A percentile compares a stretch with the other conserved stretches of the same genome.
Conservation (phyloP, 805 yeast genomes). For the Cyberlindnera misumaiensis region DNA sequence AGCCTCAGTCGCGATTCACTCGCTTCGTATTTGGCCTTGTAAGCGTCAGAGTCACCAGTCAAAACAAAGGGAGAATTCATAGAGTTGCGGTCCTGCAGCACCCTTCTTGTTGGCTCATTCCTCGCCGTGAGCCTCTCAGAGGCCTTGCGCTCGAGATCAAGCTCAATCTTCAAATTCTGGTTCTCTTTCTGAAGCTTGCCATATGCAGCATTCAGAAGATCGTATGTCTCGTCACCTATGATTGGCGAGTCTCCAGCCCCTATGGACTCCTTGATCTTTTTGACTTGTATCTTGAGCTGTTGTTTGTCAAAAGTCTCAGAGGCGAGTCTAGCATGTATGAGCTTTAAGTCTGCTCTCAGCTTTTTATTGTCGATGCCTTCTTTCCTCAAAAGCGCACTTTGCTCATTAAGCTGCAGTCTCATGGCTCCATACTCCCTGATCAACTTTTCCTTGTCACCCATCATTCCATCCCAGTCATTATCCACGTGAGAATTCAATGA, state of each 20-base stretch:
- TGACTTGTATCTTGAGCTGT: slow-evolving; percentile 36
- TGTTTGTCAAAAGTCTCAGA: slow-evolving; percentile 57
- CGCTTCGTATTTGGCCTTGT: slow-evolving; percentile 39
- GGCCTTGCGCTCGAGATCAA: slow-evolving; percentile 46
- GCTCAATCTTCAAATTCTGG: slow-evolving; percentile 38
- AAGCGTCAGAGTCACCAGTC: slow-evolving; percentile 21
- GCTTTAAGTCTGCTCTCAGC: slow-evolving; percentile 48
- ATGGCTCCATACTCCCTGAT: slow-evolving; percentile 39
- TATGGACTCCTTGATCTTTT: slow-evolving; percentile 23
- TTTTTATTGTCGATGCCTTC: slow-evolving; percentile 37
- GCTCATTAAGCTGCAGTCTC: slow-evolving; percentile 46
- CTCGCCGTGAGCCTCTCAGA: slow-evolving; percentile 37
- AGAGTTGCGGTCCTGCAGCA: slow-evolving; percentile 18
- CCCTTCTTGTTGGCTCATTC: slow-evolving; percentile 35
- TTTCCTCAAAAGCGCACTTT: slow-evolving; percentile 39
- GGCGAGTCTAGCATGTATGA: slow-evolving; percentile 58
- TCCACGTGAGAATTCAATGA: slow-evolving; percentile 17
- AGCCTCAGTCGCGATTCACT: slow-evolving; percentile 38
- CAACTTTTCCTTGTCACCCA: slow-evolving; percentile 21
- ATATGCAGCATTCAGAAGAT: slow-evolving; percentile 18
- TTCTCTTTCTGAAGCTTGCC: slow-evolving; percentile 34
- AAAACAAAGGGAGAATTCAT: slow-evolving; percentile 18
- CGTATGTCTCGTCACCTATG: slow-evolving; percentile 21
- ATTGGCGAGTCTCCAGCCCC: slow-evolving; percentile 15
- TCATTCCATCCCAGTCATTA: slow-evolving; percentile 17